These are phyloP conservation scores for Hypoxylon fragiforme DNA, from an alignment of 495 filamentous ascomycete genomes.

Conservation along the genomic window DNA sequence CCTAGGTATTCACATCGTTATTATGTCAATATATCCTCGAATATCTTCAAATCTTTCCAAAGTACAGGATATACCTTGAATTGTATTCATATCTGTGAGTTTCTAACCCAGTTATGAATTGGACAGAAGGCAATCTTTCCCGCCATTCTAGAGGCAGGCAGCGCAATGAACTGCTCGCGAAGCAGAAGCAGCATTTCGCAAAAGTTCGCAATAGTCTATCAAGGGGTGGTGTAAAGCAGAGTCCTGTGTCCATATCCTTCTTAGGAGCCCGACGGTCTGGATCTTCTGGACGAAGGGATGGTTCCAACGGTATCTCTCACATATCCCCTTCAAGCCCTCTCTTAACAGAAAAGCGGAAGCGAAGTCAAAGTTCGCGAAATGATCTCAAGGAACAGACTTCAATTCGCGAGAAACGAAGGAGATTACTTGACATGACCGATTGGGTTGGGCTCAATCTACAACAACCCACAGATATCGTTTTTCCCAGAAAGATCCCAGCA, in stretches of 20 bases:
- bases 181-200: constrained; percentile 49
- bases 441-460: constrained; percentile 38
- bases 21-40: constrained; percentile 4
- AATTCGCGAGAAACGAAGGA: constrained; percentile 25
- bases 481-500: constrained; percentile 30
- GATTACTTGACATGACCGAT: constrained; percentile 33
- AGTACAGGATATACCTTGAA: constrained; percentile 5
- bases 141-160: constrained; percentile 39
- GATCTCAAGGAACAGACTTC: constrained; percentile 3
- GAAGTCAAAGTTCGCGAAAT: neutral
- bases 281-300: neutral
- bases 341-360: constrained; percentile 14
- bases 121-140: constrained; percentile 49
- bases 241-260: constrained; percentile 35
- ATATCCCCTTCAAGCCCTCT: constrained; percentile 12
- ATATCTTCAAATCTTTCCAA: constrained; percentile 13
- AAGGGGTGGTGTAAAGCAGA: constrained; percentile 15
- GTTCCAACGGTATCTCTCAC: neutral
- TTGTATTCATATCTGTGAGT: constrained; percentile 6
- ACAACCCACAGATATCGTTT: constrained; percentile 35
- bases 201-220: constrained; percentile 37
- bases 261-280: constrained; percentile 8
- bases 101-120: constrained; percentile 43
- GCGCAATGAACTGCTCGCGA: constrained; percentile 40
- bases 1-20: neutral